Evolutionary conservation across 192 early-diverging fungal species (phyloP).

Genomic region (Phlyctochytrium arcticum): DNA sequence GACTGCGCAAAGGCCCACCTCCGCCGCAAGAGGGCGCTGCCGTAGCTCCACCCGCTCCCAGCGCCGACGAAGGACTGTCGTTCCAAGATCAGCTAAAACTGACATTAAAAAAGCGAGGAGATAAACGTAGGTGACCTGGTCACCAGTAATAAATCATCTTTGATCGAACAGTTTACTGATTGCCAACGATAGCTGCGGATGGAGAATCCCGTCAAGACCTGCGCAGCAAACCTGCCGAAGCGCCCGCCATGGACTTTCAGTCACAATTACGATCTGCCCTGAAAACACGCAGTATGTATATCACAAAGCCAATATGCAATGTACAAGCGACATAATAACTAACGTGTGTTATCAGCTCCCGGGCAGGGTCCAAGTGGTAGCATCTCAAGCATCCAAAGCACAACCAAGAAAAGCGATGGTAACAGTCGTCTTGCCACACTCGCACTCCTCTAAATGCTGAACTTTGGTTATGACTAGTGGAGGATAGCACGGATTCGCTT

Average conservation of each 20-base stretch:
- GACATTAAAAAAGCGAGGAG: slow-evolving; percentile 13
- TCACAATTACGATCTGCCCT: slow-evolving; percentile 18
- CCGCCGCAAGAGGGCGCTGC: neutral
- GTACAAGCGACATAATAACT: no score
- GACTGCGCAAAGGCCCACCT: slow-evolving; percentile 11
- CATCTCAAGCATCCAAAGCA: no score
- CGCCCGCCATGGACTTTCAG: slow-evolving; percentile 20
- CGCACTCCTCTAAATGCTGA: no score
- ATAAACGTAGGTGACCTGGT: neutral
- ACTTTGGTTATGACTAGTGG: no score
- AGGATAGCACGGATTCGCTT: no score
- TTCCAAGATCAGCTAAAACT: slow-evolving; percentile 25
- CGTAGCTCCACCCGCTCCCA: neutral
- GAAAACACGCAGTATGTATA: slow-evolving; percentile 15
- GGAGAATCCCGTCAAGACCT: no score
- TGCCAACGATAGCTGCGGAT: slow-evolving; percentile 1
- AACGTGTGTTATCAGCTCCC: no score
- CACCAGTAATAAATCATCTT: neutral
- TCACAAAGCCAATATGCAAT: no score
- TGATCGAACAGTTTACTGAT: neutral
- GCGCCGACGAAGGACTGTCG: slow-evolving; percentile 3
- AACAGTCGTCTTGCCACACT: no score
- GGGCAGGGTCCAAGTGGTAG: no score
- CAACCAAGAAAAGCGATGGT: neutral
- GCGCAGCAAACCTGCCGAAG: slow-evolving; percentile 4